Evolutionary conservation across 805 yeast species (phyloP).

Genomic region (Ogataea paradorogensis): DNA sequence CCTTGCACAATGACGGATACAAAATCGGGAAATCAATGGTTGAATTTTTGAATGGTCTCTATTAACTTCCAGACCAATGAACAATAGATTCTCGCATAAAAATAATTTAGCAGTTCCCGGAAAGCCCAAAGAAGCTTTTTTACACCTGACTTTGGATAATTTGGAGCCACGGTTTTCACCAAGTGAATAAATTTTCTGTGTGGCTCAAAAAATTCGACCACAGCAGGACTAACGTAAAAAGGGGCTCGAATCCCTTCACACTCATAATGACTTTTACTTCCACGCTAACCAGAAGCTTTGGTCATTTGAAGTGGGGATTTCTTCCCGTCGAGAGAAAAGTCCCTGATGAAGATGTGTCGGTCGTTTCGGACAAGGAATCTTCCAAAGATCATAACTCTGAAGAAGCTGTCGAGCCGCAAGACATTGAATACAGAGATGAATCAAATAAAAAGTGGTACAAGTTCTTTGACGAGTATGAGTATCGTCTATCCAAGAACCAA

Average conservation of each 20-base stretch:
- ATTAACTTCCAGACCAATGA: not conserved
- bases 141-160: no score
- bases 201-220: not conserved
- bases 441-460: constrained; percentile 40
- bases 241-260: not conserved
- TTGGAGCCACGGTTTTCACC: not conserved
- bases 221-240: not conserved
- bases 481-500: constrained; percentile 33
- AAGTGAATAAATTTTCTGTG: not conserved
- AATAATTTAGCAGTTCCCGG: no score
- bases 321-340: constrained; percentile 1
- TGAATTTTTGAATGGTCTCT: constrained; percentile 4
- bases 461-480: constrained; percentile 59
- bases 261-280: not conserved
- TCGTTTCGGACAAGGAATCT: not conserved
- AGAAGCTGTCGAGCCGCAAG: not conserved
- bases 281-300: no score
- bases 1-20: constrained; percentile 8
- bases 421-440: constrained; percentile 9
- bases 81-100: not conserved
- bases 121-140: no score
- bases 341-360: not conserved
- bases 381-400: not conserved
- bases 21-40: constrained; percentile 11
- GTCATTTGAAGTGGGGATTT: constrained; percentile 1